A percentile compares a stretch with the other conserved stretches of the same genome.
phyloP scores from a whole-genome alignment of 2,329 filamentous ascomycete genomes.

The Sporothrix luriei region DNA sequence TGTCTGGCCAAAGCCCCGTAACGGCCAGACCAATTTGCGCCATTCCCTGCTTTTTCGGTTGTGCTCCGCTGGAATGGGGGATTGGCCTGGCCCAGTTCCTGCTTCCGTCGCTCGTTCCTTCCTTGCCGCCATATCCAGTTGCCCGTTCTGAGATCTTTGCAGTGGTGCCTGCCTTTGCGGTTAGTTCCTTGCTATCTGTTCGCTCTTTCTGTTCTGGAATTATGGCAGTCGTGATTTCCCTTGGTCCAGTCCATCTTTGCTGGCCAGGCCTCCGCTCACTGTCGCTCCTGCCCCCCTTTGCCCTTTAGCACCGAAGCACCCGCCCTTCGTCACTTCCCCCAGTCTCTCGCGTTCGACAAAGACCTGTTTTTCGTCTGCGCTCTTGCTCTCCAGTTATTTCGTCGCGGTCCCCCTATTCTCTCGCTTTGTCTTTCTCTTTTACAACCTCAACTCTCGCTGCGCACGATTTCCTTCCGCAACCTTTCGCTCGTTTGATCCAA shows the following conservation, averaged over 20 bases:
- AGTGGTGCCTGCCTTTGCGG: background rate
- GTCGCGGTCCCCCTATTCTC: conserved; percentile 24
- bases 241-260: background rate
- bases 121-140: background rate
- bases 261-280: background rate
- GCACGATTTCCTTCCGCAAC: background rate
- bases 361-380: conserved; percentile 9
- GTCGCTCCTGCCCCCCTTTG: background rate
- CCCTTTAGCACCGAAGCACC: conserved; percentile 8
- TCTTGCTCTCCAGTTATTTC: background rate
- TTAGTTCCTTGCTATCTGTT: background rate
- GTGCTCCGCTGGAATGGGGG: conserved; percentile 16
- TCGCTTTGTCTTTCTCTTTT: background rate
- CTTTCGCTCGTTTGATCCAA: conserved; percentile 25
- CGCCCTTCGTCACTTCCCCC: conserved; percentile 6
- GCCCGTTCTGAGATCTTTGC: background rate
- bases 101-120: conserved; percentile 4
- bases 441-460: conserved; percentile 3
- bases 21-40: conserved; percentile 15
- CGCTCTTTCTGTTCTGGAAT: conserved; percentile 24
- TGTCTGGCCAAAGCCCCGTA: background rate
- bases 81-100: background rate
- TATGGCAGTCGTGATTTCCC: background rate
- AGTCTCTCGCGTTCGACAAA: background rate
- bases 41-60: conserved; percentile 16